Evolutionary conservation across 352 stramenopile species (phyloP).

Genomic region (Thraustochytrium sp.): DNA sequence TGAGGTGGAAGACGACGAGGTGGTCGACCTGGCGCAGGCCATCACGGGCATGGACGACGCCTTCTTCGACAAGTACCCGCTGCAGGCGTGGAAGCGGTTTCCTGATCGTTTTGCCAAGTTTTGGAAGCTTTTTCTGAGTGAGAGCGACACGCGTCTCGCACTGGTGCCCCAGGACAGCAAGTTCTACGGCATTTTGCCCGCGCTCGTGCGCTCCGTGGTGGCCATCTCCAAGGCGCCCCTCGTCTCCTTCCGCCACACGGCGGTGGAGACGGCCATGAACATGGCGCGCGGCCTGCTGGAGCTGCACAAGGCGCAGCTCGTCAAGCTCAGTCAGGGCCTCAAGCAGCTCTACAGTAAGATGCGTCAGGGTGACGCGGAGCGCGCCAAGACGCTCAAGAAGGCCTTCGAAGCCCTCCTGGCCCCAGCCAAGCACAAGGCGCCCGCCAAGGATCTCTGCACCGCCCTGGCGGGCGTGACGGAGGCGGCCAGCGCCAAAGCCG

Average conservation of each 20-base stretch:
- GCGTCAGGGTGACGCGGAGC: neutral
- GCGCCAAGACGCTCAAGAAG: neutral
- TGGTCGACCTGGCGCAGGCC: neutral
- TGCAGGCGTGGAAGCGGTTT: neutral
- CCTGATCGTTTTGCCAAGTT: neutral
- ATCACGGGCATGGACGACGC: neutral
- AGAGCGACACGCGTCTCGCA: neutral
- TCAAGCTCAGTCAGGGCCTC: neutral
- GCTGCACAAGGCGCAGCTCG: neutral
- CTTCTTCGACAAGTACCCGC: slow-evolving; percentile 18
- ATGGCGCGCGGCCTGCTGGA: neutral
- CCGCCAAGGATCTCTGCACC: neutral
- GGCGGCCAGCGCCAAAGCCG: neutral
- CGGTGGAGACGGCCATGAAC: neutral
- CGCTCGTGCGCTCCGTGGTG: neutral
- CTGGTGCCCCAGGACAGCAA: neutral
- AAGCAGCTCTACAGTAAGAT: neutral
- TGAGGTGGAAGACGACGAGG: neutral
- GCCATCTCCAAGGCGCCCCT: neutral
- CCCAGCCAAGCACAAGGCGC: neutral
- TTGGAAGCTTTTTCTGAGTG: neutral
- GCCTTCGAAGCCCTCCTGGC: neutral
- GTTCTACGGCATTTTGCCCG: neutral
- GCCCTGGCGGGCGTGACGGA: neutral
- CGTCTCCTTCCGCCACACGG: neutral